Percentiles rank a stretch among this genome's conserved stretches.
phyloP scores from a whole-genome alignment of 805 yeast species.

The Ogataea siamensis region DNA sequence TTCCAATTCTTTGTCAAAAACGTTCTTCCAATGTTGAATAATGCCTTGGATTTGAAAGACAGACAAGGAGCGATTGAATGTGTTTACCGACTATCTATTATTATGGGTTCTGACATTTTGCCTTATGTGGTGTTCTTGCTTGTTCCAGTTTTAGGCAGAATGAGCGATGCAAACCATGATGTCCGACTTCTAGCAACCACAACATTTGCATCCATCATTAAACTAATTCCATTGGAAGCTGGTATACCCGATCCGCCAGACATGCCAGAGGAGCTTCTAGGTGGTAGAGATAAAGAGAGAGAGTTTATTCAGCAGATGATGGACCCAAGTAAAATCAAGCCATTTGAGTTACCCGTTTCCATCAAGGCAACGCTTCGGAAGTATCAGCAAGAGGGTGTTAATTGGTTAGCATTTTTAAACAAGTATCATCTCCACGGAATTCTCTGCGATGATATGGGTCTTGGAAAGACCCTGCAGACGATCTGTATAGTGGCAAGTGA shows the following conservation, averaged over 20 bases:
- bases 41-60: constrained; percentile 63
- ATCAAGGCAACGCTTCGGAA: constrained; percentile 90
- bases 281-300: constrained; percentile 90
- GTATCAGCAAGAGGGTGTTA: constrained; percentile 97
- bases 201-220: constrained; percentile 93
- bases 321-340: constrained; percentile 88
- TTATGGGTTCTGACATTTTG: constrained; percentile 84
- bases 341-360: constrained; percentile 85
- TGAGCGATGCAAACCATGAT: constrained; percentile 92
- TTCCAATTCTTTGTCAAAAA: constrained; percentile 77
- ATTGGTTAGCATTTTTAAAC: constrained; percentile 95
- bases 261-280: constrained; percentile 77
- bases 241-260: constrained; percentile 96
- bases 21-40: constrained; percentile 76
- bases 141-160: constrained; percentile 94
- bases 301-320: constrained; percentile 96
- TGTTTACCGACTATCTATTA: constrained; percentile 75
- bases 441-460: constrained; percentile 98
- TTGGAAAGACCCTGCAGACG: constrained; percentile 95
- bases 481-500: constrained; percentile 97
- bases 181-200: constrained; percentile 91
- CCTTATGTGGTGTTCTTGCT: constrained; percentile 95
- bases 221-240: constrained; percentile 93
- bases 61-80: constrained; percentile 96
- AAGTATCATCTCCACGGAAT: constrained; percentile 96